Evolutionary conservation across 441 rosid species (phyloP).

Genomic region (Brassica hybrid): DNA sequence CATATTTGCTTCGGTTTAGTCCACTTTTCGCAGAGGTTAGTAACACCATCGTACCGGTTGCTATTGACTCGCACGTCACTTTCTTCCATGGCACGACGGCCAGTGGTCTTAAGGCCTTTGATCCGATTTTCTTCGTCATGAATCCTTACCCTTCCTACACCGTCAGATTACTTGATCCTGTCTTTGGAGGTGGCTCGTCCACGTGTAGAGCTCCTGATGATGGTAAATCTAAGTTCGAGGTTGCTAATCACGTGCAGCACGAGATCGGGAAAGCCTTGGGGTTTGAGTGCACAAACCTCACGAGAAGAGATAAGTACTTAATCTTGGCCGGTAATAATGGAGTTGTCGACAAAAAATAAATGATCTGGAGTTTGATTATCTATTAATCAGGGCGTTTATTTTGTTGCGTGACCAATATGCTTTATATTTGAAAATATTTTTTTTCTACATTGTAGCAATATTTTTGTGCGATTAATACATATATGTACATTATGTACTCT

Average conservation of each 20-base stretch:
- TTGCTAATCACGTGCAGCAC: conserved; percentile 66
- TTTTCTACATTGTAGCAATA: conserved; percentile 11
- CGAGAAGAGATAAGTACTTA: conserved; percentile 70
- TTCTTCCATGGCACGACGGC: conserved; percentile 85
- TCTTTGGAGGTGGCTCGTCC: conserved; percentile 12
- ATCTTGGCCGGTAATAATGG: conserved; percentile 75
- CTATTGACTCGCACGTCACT: conserved; percentile 53
- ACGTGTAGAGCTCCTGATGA: conserved; percentile 41
- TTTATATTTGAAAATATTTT: neutral
- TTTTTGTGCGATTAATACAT: conserved; percentile 14
- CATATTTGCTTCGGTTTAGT: conserved; percentile 74
- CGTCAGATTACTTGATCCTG: conserved; percentile 48
- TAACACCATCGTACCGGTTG: conserved; percentile 66
- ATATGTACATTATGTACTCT: neutral
- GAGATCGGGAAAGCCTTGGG: conserved; percentile 61
- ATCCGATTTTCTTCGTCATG: conserved; percentile 55
- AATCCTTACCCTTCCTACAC: conserved; percentile 51
- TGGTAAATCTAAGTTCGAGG: conserved; percentile 47
- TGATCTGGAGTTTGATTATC: neutral
- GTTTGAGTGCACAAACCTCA: conserved; percentile 65
- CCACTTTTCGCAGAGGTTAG: conserved; percentile 66
- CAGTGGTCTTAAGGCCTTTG: conserved; percentile 64
- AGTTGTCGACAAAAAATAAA: conserved; percentile 22
- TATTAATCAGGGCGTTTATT: neutral
- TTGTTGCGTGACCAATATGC: conserved; percentile 1